Evolutionary conservation across 2,329 filamentous ascomycete genomes (phyloP).

Genomic region (Botryotinia convoluta): DNA sequence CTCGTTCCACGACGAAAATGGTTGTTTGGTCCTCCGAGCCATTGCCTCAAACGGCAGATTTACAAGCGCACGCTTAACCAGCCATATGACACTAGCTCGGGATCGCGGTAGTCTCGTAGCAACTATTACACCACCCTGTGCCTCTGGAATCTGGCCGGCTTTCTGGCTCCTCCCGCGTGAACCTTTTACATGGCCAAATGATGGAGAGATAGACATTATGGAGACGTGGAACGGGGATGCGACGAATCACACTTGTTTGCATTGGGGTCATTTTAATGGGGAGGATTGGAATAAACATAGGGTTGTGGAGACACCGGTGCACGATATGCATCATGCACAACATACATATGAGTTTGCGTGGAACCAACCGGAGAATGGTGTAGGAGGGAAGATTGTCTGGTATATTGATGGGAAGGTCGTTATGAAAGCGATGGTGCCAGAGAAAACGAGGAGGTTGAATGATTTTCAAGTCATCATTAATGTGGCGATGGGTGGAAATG

Average conservation of each 20-base stretch:
- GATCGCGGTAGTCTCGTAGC: conserved; percentile 53
- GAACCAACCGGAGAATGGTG: conserved; percentile 47
- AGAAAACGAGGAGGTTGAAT: conserved; percentile 52
- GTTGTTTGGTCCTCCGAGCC: conserved; percentile 52
- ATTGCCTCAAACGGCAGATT: conserved; percentile 47
- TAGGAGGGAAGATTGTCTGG: conserved; percentile 52
- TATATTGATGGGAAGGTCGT: conserved; percentile 56
- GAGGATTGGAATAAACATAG: conserved; percentile 57
- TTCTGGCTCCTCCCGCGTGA: conserved; percentile 60
- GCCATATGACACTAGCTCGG: conserved; percentile 49
- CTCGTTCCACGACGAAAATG: conserved; percentile 53
- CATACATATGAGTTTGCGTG: conserved; percentile 57
- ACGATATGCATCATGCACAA: conserved; percentile 46
- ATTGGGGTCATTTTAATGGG: conserved; percentile 56
- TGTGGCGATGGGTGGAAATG: conserved; percentile 61
- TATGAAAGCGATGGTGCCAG: conserved; percentile 55
- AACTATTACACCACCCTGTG: conserved; percentile 51
- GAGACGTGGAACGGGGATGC: conserved; percentile 60
- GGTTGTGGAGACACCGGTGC: conserved; percentile 51
- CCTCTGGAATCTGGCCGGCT: conserved; percentile 58
- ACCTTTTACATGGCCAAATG: conserved; percentile 57
- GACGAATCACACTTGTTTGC: conserved; percentile 55
- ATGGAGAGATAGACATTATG: conserved; percentile 60
- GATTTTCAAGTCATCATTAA: conserved; percentile 58
- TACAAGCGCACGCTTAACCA: conserved; percentile 56